phyloP scores from a whole-genome alignment of 768 basidiomycete genomes.

The Leucosporidium yakuticum region DNA sequence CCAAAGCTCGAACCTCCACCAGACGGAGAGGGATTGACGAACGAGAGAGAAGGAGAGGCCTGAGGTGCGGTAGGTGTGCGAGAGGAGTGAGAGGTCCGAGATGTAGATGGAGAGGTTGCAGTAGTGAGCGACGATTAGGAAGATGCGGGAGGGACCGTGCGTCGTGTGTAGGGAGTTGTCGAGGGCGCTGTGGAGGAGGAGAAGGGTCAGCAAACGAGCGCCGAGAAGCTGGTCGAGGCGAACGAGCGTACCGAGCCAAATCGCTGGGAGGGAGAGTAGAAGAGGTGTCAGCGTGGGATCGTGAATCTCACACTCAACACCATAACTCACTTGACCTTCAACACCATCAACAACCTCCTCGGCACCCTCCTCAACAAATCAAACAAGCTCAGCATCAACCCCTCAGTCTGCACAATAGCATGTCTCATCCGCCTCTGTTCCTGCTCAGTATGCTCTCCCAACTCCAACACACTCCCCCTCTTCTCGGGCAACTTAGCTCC shows the following conservation, averaged over 20 bases:
- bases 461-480: slow-evolving; percentile 66
- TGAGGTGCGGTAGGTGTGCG: background rate
- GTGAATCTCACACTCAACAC: background rate
- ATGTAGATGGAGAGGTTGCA: slow-evolving; percentile 31
- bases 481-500: slow-evolving; percentile 38
- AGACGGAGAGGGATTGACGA: slow-evolving; percentile 1
- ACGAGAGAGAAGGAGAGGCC: background rate
- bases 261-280: slow-evolving; percentile 46
- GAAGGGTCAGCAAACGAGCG: background rate
- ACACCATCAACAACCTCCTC: slow-evolving; percentile 51
- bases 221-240: background rate
- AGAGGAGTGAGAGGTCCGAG: slow-evolving; percentile 45
- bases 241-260: slow-evolving; percentile 58
- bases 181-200: slow-evolving; percentile 20
- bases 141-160: slow-evolving; percentile 66
- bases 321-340: slow-evolving; percentile 51
- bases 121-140: slow-evolving; percentile 78
- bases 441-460: slow-evolving; percentile 62
- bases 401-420: slow-evolving; percentile 76
- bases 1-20: slow-evolving; percentile 39
- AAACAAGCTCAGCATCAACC: slow-evolving; percentile 75
- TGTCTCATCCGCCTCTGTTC: slow-evolving; percentile 76
- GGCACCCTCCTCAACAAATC: slow-evolving; percentile 81
- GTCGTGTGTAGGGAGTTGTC: slow-evolving; percentile 71
- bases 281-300: background rate